These are phyloP conservation scores for Pythium phragmitis DNA, from an alignment of 352 stramenopile genomes.

Conservation along the genomic window DNA sequence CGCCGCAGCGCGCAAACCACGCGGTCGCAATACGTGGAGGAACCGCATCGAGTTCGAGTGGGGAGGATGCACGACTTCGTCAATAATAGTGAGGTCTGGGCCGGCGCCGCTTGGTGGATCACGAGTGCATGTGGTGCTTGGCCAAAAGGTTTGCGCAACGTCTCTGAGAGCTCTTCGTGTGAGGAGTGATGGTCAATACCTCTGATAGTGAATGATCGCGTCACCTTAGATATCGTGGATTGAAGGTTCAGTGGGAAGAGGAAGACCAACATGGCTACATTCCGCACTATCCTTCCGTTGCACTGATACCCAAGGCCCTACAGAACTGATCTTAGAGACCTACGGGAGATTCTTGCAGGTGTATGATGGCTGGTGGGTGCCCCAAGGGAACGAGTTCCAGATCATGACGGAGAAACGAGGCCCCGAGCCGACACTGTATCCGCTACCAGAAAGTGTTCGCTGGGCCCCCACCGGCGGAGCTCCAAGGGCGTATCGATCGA, in stretches of 20 bases:
- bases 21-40: slow-evolving; percentile 1
- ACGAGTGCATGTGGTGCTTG: slow-evolving; percentile 7
- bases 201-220: not conserved
- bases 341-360: too few species aligned
- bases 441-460: too few species aligned
- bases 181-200: slow-evolving; percentile 3
- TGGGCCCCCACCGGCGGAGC: too few species aligned
- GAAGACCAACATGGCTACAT: too few species aligned
- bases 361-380: too few species aligned
- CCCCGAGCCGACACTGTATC: too few species aligned
- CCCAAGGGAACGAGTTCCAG: too few species aligned
- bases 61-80: not conserved
- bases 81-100: not conserved
- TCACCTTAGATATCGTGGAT: not conserved
- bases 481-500: too few species aligned
- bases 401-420: too few species aligned
- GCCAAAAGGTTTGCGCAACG: slow-evolving; percentile 11
- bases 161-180: slow-evolving; percentile 1
- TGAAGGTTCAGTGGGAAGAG: not conserved
- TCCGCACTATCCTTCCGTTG: too few species aligned
- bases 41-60: not conserved
- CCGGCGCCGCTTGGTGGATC: slow-evolving; percentile 8
- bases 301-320: too few species aligned
- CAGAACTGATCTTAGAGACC: too few species aligned
- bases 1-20: not conserved